Evolutionary conservation across 768 basidiomycete genomes (phyloP), one percentile per base, ranked within the genome.

Genomic region (Calocybe cyanea): DNA sequence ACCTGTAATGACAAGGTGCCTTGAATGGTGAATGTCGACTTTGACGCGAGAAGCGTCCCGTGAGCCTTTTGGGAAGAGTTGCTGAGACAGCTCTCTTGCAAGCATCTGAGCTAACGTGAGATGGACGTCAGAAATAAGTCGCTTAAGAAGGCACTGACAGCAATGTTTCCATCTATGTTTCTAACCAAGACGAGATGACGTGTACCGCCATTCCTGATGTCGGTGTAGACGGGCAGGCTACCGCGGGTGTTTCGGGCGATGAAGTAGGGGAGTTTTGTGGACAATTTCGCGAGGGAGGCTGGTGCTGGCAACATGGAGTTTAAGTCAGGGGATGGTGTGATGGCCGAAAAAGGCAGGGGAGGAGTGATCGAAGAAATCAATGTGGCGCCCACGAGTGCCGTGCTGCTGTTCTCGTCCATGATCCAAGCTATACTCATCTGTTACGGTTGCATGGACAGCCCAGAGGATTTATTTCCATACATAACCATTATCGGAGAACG

Each of bases 161-260:
- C 63, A 48, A 67, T 57, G 50, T 78, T 72, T 15, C 87, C 88
- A 47, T 87, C 73, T 7, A 91, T 69, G 63, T 88, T 85, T 42
- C 81, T 76, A 46, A 91, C 71, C 36, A 76, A 70, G 35, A 84
- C 63, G 28, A 77, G 66, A 49, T 78, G 67, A 45, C 79, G 76
- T 3, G 80, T 76, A 48, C 83, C 77, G 23, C 65, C 78, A 60
- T 84, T 87, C 51, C 83, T 80, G 36, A 86, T 59, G 60, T 89
- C 84, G 21, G 83, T 77, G 62, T 88, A 88, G 19, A 91, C 84
- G 35, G 87, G 87, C 23, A 90, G 71, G 38, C 76, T 75, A 24
- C 85, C 83, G 40, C 72, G 72, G 38, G 76, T 62, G 62, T 86
- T 89, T 50, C 87, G 77, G 17, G 78, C 75, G 36, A 91, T 70